Evolutionary conservation across 2,329 filamentous ascomycete species (phyloP), one percentile per base, ranked within the genome.

Genomic region (Plectosphaerella sp.): DNA sequence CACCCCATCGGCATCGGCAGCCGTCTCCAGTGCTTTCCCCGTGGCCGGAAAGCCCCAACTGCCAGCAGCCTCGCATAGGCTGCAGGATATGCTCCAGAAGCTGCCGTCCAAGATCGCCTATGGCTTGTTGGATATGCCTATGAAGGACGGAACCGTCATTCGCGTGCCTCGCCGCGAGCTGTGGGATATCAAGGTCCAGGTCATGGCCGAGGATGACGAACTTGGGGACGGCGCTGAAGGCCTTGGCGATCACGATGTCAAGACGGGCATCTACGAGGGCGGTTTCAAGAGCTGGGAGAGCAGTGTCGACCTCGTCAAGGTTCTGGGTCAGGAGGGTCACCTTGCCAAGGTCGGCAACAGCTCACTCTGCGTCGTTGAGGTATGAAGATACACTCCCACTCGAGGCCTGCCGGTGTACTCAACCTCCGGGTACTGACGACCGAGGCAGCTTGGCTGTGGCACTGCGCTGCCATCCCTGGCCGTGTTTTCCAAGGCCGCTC

Each of bases 281-380:
- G 89, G 89, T 22, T 91, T 93, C 73, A 94, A 94, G 73, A 92
- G 87, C 62, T 94, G 89, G 89, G 89, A 94, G 72, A 92, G 89
- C 70, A 90, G 87, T 54, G 76, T 91, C 49, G 89, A 94, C 65
- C 75, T 94, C 16, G 87, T 89, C 48, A 88, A 84, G 63, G 82
- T 87, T n/a, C 67, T 86, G 28, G 75, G 76, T 1, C 62, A 65
- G 3, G 73, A 74, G 24, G 66, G 71, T 12, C 67, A 72, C 47
- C 59, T 70, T 16, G 54, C 65, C 4, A 58, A 61, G 47, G 56
- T 68, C 54, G 60, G 59, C 18, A 56, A 66, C 11, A 63, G 65
- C 25, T 67, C 73, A 0, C 66, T 73, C 48, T 71, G 74, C 36
- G 63, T 83, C 37, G 72, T 83, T 48, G 80, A 84, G 77, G 80